Evolutionary conservation across 1,284 basidiomycete genomes (phyloP).

Genomic region (Irpex sp.): DNA sequence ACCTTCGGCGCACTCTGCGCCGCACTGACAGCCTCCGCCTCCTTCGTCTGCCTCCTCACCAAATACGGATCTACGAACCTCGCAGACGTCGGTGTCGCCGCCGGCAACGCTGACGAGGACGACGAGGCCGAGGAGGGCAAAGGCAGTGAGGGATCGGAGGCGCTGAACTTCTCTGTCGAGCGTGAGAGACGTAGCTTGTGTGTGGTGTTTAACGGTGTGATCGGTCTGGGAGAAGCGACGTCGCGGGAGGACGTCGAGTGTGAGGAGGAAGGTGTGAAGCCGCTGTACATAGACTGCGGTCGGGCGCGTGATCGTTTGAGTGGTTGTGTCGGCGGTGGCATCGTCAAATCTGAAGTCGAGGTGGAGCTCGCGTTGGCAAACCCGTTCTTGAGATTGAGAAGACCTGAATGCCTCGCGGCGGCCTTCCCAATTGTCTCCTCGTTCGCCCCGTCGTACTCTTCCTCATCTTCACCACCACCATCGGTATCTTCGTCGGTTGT

Average conservation of each 20-base stretch:
- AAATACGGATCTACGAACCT: conserved; percentile 72
- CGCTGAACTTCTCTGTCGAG: conserved; percentile 40
- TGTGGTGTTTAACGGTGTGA: conserved; percentile 33
- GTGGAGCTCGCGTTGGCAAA: conserved; percentile 17
- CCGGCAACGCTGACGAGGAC: conserved; percentile 1
- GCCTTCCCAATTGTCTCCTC: conserved; percentile 63
- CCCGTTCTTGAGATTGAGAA: conserved; percentile 9
- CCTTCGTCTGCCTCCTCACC: conserved; percentile 55
- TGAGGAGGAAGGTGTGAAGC: conserved; percentile 19
- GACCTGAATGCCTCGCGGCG: conserved; percentile 27
- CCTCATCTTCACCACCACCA: conserved; percentile 16
- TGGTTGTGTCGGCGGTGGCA: conserved; percentile 4
- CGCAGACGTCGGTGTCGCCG: conserved; percentile 21
- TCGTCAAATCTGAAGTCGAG: conserved; percentile 10
- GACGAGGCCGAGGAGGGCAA: not conserved
- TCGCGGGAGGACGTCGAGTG: not conserved
- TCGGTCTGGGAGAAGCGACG: conserved; percentile 23
- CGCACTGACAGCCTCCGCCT: conserved; percentile 34
- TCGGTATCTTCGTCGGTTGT: conserved; percentile 3
- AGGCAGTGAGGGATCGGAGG: not conserved
- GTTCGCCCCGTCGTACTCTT: conserved; percentile 32
- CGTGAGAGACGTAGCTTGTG: conserved; percentile 39
- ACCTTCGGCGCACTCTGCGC: conserved; percentile 29
- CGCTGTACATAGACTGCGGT: conserved; percentile 25
- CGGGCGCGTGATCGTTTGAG: conserved; percentile 18